phyloP scores from a whole-genome alignment of 2,329 filamentous ascomycete genomes.

The Knoxdaviesia proteae region DNA sequence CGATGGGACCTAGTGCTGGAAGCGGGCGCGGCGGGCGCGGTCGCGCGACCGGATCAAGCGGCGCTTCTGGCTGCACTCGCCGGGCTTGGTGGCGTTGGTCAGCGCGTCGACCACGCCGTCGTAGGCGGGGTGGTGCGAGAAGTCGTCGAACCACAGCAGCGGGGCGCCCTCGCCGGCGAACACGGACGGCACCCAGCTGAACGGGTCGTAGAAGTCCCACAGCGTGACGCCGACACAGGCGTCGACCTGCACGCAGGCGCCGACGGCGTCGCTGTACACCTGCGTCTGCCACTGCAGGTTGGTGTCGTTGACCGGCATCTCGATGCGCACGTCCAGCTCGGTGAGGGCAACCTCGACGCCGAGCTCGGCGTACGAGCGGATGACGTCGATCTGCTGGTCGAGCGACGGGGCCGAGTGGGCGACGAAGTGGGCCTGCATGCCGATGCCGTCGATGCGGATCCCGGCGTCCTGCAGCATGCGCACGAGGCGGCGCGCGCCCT shows the following conservation, averaged over 20 bases:
- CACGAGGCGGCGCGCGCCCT: conserved; percentile 22
- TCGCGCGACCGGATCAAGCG: too few relatives aligned
- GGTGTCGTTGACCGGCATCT: conserved; percentile 10
- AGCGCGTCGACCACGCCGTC: too few relatives aligned
- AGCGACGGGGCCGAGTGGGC: conserved; percentile 27
- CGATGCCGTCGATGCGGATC: conserved; percentile 40
- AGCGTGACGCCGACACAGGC: conserved; percentile 14
- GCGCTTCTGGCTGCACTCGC: too few relatives aligned
- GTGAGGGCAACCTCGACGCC: conserved; percentile 31
- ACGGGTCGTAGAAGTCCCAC: conserved; percentile 16
- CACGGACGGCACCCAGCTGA: conserved; percentile 19
- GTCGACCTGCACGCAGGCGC: conserved; percentile 11
- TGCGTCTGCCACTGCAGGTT: conserved; percentile 11
- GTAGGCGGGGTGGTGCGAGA: conserved; percentile 21
- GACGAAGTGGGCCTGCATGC: conserved; percentile 39
- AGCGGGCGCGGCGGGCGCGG: too few relatives aligned
- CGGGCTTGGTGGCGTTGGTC: too few relatives aligned
- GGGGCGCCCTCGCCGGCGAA: conserved; percentile 20
- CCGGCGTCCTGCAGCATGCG: conserved; percentile 22
- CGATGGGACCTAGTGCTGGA: too few relatives aligned
- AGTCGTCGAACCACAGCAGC: conserved; percentile 20
- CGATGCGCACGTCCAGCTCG: conserved; percentile 29
- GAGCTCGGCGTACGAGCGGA: conserved; percentile 19
- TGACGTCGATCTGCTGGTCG: conserved; percentile 18
- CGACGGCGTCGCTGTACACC: conserved; percentile 10